Evolutionary conservation across 2,329 filamentous ascomycete genomes (phyloP).

Genomic region (Apiospora hydei): DNA sequence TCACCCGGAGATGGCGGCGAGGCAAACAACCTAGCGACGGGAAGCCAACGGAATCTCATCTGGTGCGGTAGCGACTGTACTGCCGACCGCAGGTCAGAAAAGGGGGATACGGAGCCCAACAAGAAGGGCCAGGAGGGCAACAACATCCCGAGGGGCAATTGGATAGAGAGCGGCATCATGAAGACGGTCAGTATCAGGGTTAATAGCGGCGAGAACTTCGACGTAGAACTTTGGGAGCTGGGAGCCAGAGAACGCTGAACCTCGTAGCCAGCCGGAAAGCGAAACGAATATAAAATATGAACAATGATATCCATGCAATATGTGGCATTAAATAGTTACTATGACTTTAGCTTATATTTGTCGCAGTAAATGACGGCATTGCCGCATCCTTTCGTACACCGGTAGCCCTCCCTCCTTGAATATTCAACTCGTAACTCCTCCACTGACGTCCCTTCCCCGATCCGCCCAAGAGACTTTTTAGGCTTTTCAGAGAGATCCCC

Average conservation of each 20-base stretch:
- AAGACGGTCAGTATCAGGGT: constrained; percentile 4
- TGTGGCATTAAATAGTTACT: constrained; percentile 14
- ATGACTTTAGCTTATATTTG: constrained; percentile 12
- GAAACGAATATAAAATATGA: neutral
- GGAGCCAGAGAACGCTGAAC: neutral
- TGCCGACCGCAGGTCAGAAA: neutral
- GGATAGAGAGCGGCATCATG: constrained; percentile 1
- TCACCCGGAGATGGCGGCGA: neutral
- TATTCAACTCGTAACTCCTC: constrained; percentile 13
- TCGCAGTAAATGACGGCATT: neutral
- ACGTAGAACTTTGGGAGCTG: neutral
- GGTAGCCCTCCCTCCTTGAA: neutral
- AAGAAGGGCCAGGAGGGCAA: neutral
- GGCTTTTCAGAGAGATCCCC: neutral
- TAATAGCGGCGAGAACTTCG: constrained; percentile 1
- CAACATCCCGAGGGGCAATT: neutral
- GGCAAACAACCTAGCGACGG: neutral
- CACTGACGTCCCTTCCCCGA: neutral
- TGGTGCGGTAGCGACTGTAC: neutral
- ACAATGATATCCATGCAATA: neutral
- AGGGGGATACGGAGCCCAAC: neutral
- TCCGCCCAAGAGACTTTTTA: neutral
- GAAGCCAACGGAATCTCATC: constrained; percentile 13
- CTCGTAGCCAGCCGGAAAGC: neutral
- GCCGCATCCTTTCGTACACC: neutral